Percentiles rank a stretch among this genome's conserved stretches.
phyloP scores from a whole-genome alignment of 179 eudicot genomes.

The Spergularia azorica region DNA sequence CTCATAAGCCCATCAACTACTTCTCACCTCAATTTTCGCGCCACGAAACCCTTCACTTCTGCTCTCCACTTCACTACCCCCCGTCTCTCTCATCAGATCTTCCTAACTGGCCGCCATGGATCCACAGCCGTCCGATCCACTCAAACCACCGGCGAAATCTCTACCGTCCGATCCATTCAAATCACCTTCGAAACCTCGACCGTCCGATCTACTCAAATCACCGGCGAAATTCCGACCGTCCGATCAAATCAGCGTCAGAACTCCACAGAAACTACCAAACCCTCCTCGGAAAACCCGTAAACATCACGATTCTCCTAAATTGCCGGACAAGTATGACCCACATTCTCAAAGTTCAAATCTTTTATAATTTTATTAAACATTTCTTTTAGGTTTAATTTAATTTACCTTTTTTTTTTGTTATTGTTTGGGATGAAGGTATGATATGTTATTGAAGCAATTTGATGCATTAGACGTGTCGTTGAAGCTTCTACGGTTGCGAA shows the following conservation, averaged over 20 bases:
- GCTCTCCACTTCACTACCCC: background rate
- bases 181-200: conserved; percentile 6
- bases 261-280: conserved; percentile 50
- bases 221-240: conserved; percentile 28
- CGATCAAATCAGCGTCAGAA: conserved; percentile 33
- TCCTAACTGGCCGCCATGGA: background rate
- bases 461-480: conserved; percentile 66
- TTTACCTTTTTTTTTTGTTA: conserved; percentile 20
- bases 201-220: conserved; percentile 31
- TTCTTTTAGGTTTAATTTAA: background rate
- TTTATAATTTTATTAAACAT: background rate
- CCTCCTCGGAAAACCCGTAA: conserved; percentile 37
- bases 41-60: conserved; percentile 18
- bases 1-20: conserved; percentile 23
- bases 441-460: conserved; percentile 52
- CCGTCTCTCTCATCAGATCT: background rate
- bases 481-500: conserved; percentile 62
- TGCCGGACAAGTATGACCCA: conserved; percentile 40
- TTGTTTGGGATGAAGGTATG: conserved; percentile 44
- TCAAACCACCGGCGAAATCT: conserved; percentile 16
- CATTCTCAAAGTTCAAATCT: background rate
- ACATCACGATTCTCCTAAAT: conserved; percentile 26
- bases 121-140: too few species aligned
- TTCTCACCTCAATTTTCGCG: conserved; percentile 30
- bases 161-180: too few species aligned